A percentile compares a stretch with the other conserved stretches of the same genome.
phyloP scores from a whole-genome alignment of 31 red algal genomes.

The Endocladia muricata region DNA sequence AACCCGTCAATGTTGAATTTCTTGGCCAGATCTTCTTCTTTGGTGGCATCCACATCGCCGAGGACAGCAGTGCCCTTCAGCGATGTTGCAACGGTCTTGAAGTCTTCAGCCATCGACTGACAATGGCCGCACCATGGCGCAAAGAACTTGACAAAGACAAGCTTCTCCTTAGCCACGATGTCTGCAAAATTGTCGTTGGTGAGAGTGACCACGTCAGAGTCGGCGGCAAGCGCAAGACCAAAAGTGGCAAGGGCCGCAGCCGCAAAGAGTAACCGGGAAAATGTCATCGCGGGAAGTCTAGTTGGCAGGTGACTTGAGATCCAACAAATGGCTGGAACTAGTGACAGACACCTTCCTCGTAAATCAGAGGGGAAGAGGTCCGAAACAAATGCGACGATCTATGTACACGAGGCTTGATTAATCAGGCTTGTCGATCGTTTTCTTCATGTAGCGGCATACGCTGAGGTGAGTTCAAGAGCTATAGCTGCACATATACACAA shows the following conservation, averaged over 20 bases:
- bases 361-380: too few relatives aligned
- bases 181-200: conserved; percentile 73
- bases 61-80: conserved; percentile 80
- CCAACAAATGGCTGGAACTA: too few relatives aligned
- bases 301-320: neutral
- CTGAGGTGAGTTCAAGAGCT: too few relatives aligned
- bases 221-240: neutral
- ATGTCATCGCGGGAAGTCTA: neutral
- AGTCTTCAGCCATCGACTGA: conserved; percentile 81
- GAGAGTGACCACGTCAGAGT: conserved; percentile 63
- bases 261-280: conserved; percentile 6
- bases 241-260: neutral
- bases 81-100: conserved; percentile 60
- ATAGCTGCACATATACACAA: too few relatives aligned
- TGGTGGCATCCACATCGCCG: conserved; percentile 92
- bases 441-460: too few relatives aligned
- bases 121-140: conserved; percentile 99
- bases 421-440: too few relatives aligned
- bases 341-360: too few relatives aligned
- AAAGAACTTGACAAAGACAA: conserved; percentile 90
- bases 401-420: too few relatives aligned
- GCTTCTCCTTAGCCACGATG: conserved; percentile 48
- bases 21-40: conserved; percentile 79
- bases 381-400: too few relatives aligned
- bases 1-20: conserved; percentile 86